Evolutionary conservation across 208 protist genomes (phyloP), one percentile per base, ranked within the genome.

Genomic region (Leishmania major): DNA sequence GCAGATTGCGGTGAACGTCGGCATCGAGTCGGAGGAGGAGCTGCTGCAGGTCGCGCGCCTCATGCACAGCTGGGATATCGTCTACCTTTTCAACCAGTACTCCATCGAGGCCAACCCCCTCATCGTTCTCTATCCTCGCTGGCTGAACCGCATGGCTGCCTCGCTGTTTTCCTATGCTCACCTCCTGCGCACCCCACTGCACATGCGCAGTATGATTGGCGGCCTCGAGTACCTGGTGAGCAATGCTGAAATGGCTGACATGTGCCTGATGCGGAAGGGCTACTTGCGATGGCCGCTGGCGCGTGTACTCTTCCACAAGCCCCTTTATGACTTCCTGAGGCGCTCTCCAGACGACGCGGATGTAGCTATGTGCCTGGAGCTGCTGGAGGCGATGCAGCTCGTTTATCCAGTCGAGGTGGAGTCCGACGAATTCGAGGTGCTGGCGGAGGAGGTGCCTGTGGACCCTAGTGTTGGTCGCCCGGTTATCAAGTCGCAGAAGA

Each of bases 121-220:
- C 77, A 77, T 97, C 40, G 88, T 98, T 72, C 87, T 97, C 35
- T 93, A 93, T 66, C 88, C 95, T 43, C 81, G 84, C 55, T 98
- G 94, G 93, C 89, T 98, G 47, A 89, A 89, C 64, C 93, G 92
- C 81, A 92, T 98, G 87, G 72, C 94, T 2, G 90, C 91, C 57
- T 75, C 89, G 17, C 87, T 97, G 28, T 98, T 98, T 80, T 96
- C 93, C 43, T 97, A 94, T 79, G 91, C 93, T 6, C 95, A 98
- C 80, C 80, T 98, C 55, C 88, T 96, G 78, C 89, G 87, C 75
- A 97, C 95, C 8, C 93, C 95, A 67, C 80, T 93, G 55, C 93
- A 97, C 86, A 85, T 97, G 78, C 93, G 93, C 59, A 93, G 90
- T 82, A 89, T 93, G 75, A 96, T 98, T 75, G 93, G 88, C 35